Evolutionary conservation across 2,329 filamentous ascomycete genomes (phyloP), one percentile per base, ranked within the genome.

Genomic region (Raffaelea ambrosiae): DNA sequence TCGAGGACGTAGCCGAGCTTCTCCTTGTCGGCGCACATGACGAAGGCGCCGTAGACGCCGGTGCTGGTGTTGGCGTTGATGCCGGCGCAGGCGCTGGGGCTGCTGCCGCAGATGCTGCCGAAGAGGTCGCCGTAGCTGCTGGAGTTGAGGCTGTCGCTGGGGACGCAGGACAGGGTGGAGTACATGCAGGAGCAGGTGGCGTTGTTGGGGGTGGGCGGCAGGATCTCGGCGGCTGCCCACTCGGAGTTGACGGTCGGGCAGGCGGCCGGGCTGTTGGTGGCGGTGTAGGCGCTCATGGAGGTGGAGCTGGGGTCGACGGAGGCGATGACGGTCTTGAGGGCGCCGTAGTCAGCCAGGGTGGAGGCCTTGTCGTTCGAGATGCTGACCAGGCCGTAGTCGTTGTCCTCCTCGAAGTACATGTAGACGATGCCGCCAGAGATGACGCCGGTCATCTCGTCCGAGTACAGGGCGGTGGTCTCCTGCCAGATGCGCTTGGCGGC

Each of bases 391-490:
- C 85, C 93, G 61, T 88, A 98, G 64, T 96, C 73, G 72, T 97
- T 97, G 45, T 61, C 70, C 66, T 95, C 90, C 72, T 95, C 77
- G 72, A 89, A 91, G 74, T 93, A 98, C 88, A 95, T 95, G 79
- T 97, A 98, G 64, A 97, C 89, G 56, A 98, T 95, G 69, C 91
- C 93, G 58, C 93, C 93, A 48, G 87, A 94, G 81, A 93, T 93
- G 61, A 95, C 88, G 10, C 68, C 66, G 23, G 81, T 86, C 93
- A 98, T 98, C 51, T 89, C 63, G 51, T 74, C 63, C 46, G 83
- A 81, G 69, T 86, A 98, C 10, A 98, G 80, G 47, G 86, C 84
- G 40, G 70, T 73, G 40, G 95, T 90, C 66, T 98, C 94, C 51
- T 86, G 79, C 71, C 95, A 98, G 52, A 77, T 74, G 69, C 93